A percentile compares a stretch with the other conserved stretches of the same genome.
Evolutionary conservation across 2,329 filamentous ascomycete genomes (phyloP).

Genomic region (Torrubiella hemipterigena): DNA sequence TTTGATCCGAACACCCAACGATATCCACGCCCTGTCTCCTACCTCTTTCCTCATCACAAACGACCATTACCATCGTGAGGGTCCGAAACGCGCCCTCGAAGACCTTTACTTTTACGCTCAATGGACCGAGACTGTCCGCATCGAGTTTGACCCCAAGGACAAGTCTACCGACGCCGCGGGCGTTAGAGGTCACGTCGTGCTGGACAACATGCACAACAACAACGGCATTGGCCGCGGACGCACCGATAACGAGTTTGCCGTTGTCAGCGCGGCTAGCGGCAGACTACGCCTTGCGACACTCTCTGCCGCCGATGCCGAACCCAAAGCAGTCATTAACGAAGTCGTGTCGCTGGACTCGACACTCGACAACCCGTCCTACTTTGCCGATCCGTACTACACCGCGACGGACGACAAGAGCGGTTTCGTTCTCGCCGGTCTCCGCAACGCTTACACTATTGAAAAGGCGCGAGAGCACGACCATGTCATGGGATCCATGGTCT

Average conservation of each 20-base stretch:
- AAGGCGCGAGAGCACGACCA: slow-evolving; percentile 18
- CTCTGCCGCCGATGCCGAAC: slow-evolving; percentile 8
- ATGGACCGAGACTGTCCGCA: slow-evolving; percentile 38
- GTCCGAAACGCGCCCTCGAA: slow-evolving; percentile 33
- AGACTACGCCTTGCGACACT: slow-evolving; percentile 28
- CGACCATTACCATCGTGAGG: slow-evolving; percentile 42
- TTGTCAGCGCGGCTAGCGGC: slow-evolving; percentile 31
- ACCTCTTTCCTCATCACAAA: slow-evolving; percentile 46
- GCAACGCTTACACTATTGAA: slow-evolving; percentile 24
- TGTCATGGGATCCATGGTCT: slow-evolving; percentile 33
- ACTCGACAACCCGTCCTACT: slow-evolving; percentile 48
- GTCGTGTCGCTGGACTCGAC: slow-evolving; percentile 28
- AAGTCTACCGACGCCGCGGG: slow-evolving; percentile 16
- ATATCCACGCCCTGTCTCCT: slow-evolving; percentile 35
- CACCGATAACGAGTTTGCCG: slow-evolving; percentile 25
- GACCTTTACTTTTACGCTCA: slow-evolving; percentile 24
- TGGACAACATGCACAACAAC: slow-evolving; percentile 34
- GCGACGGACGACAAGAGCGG: slow-evolving; percentile 36
- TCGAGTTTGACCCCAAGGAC: slow-evolving; percentile 20
- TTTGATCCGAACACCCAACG: slow-evolving; percentile 45
- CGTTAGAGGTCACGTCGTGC: slow-evolving; percentile 29
- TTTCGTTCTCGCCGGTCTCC: slow-evolving; percentile 36
- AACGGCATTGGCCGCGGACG: slow-evolving; percentile 44
- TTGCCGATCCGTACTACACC: slow-evolving; percentile 36
- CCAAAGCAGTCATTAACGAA: slow-evolving; percentile 21